These are phyloP conservation scores for Suillus weaverae DNA, from an alignment of 768 basidiomycete species.

Conservation along the genomic window DNA sequence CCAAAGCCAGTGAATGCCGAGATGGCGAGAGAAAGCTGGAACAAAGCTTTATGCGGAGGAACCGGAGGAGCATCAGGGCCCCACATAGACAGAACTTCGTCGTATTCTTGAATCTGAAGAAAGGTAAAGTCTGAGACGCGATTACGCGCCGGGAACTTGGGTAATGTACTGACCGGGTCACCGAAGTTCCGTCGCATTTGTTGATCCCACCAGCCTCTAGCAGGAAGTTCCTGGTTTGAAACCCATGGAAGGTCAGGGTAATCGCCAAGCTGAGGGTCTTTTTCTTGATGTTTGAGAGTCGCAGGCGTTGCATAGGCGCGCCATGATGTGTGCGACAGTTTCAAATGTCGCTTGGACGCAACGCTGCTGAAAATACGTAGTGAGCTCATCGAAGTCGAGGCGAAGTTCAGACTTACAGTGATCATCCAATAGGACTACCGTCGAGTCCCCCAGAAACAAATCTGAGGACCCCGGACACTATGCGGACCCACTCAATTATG, in stretches of 20 bases:
- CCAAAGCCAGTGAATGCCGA: conserved; percentile 66
- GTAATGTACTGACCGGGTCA: conserved; percentile 56
- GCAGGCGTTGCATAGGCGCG: conserved; percentile 30
- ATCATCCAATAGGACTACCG: not conserved
- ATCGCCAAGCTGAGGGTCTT: conserved; percentile 68
- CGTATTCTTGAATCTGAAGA: conserved; percentile 71
- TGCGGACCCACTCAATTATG: conserved; percentile 12
- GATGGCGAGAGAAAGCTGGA: conserved; percentile 63
- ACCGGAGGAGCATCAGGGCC: conserved; percentile 75
- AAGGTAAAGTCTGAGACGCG: conserved; percentile 17
- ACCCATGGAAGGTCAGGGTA: conserved; percentile 73
- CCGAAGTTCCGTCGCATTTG: conserved; percentile 81
- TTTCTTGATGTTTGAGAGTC: conserved; percentile 29
- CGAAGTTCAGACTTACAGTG: conserved; percentile 9
- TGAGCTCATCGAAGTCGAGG: conserved; percentile 20
- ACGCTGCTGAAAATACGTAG: conserved; percentile 17
- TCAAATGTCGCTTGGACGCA: conserved; percentile 7
- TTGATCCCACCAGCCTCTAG: conserved; percentile 73
- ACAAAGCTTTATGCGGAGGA: conserved; percentile 56
- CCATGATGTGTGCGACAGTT: too few relatives aligned
- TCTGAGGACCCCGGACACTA: conserved; percentile 24
- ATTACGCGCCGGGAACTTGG: conserved; percentile 14
- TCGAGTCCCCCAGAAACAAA: conserved; percentile 22
- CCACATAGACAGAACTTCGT: conserved; percentile 86
- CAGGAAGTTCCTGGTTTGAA: conserved; percentile 61